Percentiles rank a stretch among this genome's conserved stretches.
Conservation (phyloP, 2,329 filamentous ascomycete genomes). For the Tolypocladium endophyticum region DNA sequence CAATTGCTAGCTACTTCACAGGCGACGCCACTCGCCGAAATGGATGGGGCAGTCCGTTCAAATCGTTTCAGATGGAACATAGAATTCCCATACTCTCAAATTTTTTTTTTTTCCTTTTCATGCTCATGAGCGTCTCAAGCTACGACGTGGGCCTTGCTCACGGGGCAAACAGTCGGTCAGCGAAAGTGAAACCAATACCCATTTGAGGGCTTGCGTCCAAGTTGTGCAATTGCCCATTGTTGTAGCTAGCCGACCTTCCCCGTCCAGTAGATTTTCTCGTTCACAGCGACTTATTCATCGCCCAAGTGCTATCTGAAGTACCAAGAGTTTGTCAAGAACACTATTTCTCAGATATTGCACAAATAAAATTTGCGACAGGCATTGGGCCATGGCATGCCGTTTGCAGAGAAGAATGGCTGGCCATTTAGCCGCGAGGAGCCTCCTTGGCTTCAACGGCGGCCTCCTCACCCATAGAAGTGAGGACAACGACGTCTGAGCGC, state of each 20-base stretch:
- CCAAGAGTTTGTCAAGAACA: slow-evolving; percentile 22
- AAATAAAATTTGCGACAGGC: slow-evolving; percentile 11
- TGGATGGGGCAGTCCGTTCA: background rate
- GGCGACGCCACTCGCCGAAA: background rate
- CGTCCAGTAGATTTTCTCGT: slow-evolving; percentile 32
- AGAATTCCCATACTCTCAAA: slow-evolving; percentile 18
- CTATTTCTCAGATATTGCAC: slow-evolving; percentile 14
- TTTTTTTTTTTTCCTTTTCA: slow-evolving; percentile 19
- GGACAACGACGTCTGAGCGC: slow-evolving; percentile 75
- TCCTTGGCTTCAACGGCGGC: slow-evolving; percentile 89
- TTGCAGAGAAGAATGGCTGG: slow-evolving; percentile 8
- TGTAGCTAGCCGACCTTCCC: slow-evolving; percentile 29
- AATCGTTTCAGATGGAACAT: background rate
- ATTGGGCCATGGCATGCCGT: slow-evolving; percentile 14
- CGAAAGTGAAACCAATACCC: slow-evolving; percentile 29
- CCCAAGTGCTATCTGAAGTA: slow-evolving; percentile 23
- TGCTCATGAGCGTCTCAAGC: slow-evolving; percentile 15
- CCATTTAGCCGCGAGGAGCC: slow-evolving; percentile 44
- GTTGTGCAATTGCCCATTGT: slow-evolving; percentile 17
- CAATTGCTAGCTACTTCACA: background rate
- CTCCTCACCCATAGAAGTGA: slow-evolving; percentile 95
- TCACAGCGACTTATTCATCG: slow-evolving; percentile 30
- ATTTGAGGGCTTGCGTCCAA: slow-evolving; percentile 6
- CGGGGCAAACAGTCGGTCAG: slow-evolving; percentile 20
- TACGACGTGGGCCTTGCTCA: slow-evolving; percentile 20